Evolutionary conservation across 2,329 filamentous ascomycete species (phyloP).

Genomic region (Pseudocercospora fuligena): DNA sequence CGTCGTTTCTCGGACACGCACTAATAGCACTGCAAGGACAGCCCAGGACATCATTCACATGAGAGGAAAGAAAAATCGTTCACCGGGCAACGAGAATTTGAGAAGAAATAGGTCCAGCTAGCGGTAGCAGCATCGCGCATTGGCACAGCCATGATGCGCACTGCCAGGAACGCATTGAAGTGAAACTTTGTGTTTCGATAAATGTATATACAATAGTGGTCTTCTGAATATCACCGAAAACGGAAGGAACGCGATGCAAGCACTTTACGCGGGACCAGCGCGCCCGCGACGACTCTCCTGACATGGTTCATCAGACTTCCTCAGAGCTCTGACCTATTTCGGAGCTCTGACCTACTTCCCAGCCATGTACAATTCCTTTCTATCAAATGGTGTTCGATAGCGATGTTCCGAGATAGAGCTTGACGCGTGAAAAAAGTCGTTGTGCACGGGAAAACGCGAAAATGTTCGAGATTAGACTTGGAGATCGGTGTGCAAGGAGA

Average conservation of each 20-base stretch:
- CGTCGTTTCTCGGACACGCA: background rate
- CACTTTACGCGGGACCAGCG: background rate
- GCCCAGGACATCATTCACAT: conserved; percentile 5
- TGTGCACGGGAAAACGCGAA: conserved; percentile 1
- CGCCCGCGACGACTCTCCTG: background rate
- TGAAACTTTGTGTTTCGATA: background rate
- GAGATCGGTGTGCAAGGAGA: background rate
- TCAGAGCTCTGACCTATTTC: background rate
- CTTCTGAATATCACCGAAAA: conserved; percentile 9
- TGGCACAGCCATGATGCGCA: background rate
- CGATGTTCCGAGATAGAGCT: background rate
- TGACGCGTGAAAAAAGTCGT: conserved; percentile 11
- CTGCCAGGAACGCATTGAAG: background rate
- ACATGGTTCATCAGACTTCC: background rate
- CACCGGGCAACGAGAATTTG: conserved; percentile 3
- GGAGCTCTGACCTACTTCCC: background rate
- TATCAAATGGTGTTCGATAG: background rate
- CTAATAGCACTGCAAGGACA: background rate
- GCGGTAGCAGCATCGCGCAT: background rate
- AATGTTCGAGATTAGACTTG: background rate
- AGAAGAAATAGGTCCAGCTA: background rate
- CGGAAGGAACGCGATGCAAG: conserved; percentile 4
- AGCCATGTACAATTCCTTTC: background rate
- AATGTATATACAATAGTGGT: conserved; percentile 1
- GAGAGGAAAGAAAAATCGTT: background rate